Base-by-base conservation (phyloP, 495 filamentous ascomycete genomes). In the Xylaria castorea region DNA sequence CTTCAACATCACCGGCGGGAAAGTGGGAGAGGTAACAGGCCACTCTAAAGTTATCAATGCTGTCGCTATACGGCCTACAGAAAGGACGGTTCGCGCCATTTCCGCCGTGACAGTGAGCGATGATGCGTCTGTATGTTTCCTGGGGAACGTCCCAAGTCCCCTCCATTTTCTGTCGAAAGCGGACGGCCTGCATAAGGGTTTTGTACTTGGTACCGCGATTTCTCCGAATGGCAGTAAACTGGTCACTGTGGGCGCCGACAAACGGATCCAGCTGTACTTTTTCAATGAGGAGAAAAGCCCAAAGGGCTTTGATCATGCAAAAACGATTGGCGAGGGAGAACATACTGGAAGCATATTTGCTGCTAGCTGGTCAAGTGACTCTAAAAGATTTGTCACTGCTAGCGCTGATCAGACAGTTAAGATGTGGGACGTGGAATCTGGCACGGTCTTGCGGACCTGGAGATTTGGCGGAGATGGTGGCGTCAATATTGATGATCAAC, bases 261-360 rank as follows among this genome's bases (percentile, higher is more conserved):
- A 91, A 57, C 89, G 90, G 80, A 97, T 99, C 67, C 96, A 94
- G 85, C 83, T 98, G 3, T 99, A 97, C 78, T 8, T 36, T 0
- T 72, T 44, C 53, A 67, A 67, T 22, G 70, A 72, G 3, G 25
- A 57, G 63, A 72, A 72, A 18, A 95, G 97, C 76, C 96, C 97
- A 51, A 97, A 96, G 85, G 95, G 94, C 1, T 96, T 96, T 4
- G 95, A 97, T 76, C 84, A 90, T 9, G 92, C 89, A 68, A 88
- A 81, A 63, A 87, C 93, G 72, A 89, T 99, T 74, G 92, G 93
- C 25, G 92, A 94, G 73, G 93, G 91, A 8, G 85, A 85, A 65
- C 96, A 99, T 79, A 95, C 91, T 12, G 96, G 96, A 7, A 97
- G 94, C 73, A 95, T 99, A 61, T 97, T 98, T 74, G 90, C 91